A percentile compares a stretch with the other conserved stretches of the same genome.
Conservation (phyloP, 2,329 filamentous ascomycete species). For the Mollisiaceae sp. region DNA sequence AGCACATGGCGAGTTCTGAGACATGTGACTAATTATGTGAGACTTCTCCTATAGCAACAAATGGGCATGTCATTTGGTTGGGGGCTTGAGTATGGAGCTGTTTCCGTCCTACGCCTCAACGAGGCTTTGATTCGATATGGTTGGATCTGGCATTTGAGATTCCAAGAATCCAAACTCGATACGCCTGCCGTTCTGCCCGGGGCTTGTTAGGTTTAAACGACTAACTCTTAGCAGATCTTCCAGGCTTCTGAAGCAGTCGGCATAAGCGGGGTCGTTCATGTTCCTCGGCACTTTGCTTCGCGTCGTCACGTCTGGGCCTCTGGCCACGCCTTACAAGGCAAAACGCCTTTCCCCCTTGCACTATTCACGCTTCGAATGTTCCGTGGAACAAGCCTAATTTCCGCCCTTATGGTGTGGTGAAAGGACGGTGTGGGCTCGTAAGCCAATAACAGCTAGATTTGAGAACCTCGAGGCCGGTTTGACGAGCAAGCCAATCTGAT, state of each 20-base stretch:
- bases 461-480: not conserved
- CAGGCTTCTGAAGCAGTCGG: slow-evolving; percentile 6
- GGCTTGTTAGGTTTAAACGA: slow-evolving; percentile 8
- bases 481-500: slow-evolving; percentile 1
- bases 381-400: slow-evolving; percentile 7
- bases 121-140: slow-evolving; percentile 17
- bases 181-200: slow-evolving; percentile 11
- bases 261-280: slow-evolving; percentile 1
- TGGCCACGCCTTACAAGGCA: slow-evolving; percentile 7
- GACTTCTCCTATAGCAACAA: slow-evolving; percentile 11
- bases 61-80: slow-evolving; percentile 11
- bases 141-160: slow-evolving; percentile 1
- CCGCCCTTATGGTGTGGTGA: slow-evolving; percentile 1
- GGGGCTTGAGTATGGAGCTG: not conserved
- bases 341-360: not conserved
- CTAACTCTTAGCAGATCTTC: slow-evolving; percentile 13
- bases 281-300: not conserved
- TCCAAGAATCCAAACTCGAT: slow-evolving; percentile 1
- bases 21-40: slow-evolving; percentile 17
- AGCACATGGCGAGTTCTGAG: slow-evolving; percentile 9
- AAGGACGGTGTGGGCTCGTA: slow-evolving; percentile 6
- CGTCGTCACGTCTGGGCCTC: not conserved
- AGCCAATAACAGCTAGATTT: slow-evolving; percentile 6
- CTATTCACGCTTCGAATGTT: not conserved
- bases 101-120: slow-evolving; percentile 14